These are phyloP conservation scores for Alternaria sp. DNA, from an alignment of 2,329 filamentous ascomycete genomes.

Conservation along the genomic window DNA sequence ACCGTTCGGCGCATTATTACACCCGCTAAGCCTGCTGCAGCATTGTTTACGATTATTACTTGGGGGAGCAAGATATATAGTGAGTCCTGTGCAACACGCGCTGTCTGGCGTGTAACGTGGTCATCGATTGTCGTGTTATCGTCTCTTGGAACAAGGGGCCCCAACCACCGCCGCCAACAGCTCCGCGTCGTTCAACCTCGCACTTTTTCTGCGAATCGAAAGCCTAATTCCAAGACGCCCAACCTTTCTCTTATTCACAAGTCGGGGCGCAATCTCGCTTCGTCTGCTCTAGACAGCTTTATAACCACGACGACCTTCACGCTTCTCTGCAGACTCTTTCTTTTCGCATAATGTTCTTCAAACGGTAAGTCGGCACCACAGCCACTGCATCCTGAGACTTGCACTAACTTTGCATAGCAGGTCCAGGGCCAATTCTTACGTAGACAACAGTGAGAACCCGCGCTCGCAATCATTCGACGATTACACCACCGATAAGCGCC, in stretches of 20 bases:
- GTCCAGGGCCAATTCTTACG: constrained; percentile 57
- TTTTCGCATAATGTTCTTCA: constrained; percentile 58
- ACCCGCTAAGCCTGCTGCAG: not conserved
- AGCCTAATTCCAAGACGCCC: constrained; percentile 14
- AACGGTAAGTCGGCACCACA: constrained; percentile 28
- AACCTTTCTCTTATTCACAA: constrained; percentile 24
- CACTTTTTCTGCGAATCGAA: constrained; percentile 23
- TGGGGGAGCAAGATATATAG: not conserved
- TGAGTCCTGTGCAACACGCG: not conserved
- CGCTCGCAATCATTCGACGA: constrained; percentile 53
- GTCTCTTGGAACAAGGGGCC: constrained; percentile 4
- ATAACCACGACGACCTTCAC: constrained; percentile 33
- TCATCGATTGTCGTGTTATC: constrained; percentile 10
- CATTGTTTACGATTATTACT: constrained; percentile 6
- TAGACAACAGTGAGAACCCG: constrained; percentile 55
- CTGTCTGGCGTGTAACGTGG: constrained; percentile 5
- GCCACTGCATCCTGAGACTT: not conserved
- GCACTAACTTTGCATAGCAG: constrained; percentile 42
- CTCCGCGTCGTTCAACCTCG: constrained; percentile 21
- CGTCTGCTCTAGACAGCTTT: constrained; percentile 25
- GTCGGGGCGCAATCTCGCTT: constrained; percentile 29
- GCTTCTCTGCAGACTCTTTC: constrained; percentile 26
- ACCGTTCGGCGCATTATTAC: not conserved
- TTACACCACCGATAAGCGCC: constrained; percentile 51
- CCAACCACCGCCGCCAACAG: constrained; percentile 27